Conservation (phyloP, 2,329 filamentous ascomycete genomes). For the Fonsecaea pedrosoi region DNA sequence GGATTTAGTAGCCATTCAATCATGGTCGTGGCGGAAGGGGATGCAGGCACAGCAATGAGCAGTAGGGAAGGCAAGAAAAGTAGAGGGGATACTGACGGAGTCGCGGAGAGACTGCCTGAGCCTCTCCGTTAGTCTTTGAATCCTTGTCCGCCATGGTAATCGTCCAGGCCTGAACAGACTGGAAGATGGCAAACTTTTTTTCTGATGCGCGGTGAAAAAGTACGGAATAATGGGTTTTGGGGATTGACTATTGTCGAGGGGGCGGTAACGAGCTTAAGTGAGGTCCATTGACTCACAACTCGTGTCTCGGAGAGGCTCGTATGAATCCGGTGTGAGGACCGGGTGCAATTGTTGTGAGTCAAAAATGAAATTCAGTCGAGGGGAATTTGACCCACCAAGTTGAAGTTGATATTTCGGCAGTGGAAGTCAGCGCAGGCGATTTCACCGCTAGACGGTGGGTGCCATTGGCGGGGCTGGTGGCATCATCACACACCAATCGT, state of each 20-base stretch:
- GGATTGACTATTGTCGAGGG: not conserved
- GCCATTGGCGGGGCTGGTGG: conserved; percentile 4
- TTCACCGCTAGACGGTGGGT: not conserved
- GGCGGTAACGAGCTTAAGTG: conserved; percentile 16
- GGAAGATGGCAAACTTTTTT: not conserved
- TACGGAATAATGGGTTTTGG: not conserved
- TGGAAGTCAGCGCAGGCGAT: not conserved
- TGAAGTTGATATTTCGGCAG: not conserved
- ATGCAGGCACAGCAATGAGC: conserved; percentile 3
- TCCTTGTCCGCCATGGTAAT: conserved; percentile 25
- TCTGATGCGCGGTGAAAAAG: not conserved
- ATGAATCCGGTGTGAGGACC: not conserved
- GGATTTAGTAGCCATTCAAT: conserved; percentile 59
- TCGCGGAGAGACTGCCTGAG: conserved; percentile 5
- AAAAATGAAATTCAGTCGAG: conserved; percentile 3
- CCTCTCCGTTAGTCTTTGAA: conserved; percentile 27
- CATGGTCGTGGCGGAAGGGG: conserved; percentile 9
- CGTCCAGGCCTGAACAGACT: not conserved
- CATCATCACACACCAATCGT: conserved; percentile 13
- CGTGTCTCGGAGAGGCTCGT: not conserved
- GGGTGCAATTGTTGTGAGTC: conserved; percentile 12
- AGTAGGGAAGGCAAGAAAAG: conserved; percentile 12
- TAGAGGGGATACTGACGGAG: conserved; percentile 49
- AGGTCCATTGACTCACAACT: conserved; percentile 14
- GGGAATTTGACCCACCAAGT: conserved; percentile 9